These are phyloP conservation scores for Ehretia macrophylla DNA, from an alignment of 257 asterid species.

Conservation along the genomic window DNA sequence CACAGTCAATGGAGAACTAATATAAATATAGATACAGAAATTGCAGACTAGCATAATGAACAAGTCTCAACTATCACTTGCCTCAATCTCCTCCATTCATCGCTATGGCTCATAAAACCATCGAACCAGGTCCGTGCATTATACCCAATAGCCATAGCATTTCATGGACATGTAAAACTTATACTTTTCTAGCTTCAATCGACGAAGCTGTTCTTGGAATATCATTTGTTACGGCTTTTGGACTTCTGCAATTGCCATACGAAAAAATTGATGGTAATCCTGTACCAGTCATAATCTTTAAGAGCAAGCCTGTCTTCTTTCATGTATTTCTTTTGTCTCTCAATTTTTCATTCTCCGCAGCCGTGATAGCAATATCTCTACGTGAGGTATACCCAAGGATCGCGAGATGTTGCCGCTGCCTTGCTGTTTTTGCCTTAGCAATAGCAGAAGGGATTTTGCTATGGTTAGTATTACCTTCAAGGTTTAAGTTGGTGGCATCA, in stretches of 20 bases:
- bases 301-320: slow-evolving; percentile 1
- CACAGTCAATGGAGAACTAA: too few relatives aligned
- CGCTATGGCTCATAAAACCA: too few relatives aligned
- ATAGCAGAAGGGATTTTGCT: slow-evolving; percentile 1
- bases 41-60: too few relatives aligned
- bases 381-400: not conserved
- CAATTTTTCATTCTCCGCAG: slow-evolving; percentile 3
- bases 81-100: too few relatives aligned
- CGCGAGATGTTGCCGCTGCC: not conserved
- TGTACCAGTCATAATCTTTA: slow-evolving; percentile 9
- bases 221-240: not conserved
- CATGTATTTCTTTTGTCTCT: slow-evolving; percentile 5
- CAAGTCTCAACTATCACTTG: too few relatives aligned
- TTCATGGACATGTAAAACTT: too few relatives aligned
- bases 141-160: too few relatives aligned
- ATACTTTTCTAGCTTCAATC: too few relatives aligned
- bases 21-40: too few relatives aligned
- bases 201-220: not conserved
- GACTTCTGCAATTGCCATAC: slow-evolving; percentile 3
- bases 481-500: too few relatives aligned
- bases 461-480: too few relatives aligned
- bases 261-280: slow-evolving; percentile 1
- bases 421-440: not conserved
- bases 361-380: not conserved
- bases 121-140: too few relatives aligned